Evolutionary conservation across 2,329 filamentous ascomycete genomes (phyloP).

Genomic region (Ophiostoma ulmi): DNA sequence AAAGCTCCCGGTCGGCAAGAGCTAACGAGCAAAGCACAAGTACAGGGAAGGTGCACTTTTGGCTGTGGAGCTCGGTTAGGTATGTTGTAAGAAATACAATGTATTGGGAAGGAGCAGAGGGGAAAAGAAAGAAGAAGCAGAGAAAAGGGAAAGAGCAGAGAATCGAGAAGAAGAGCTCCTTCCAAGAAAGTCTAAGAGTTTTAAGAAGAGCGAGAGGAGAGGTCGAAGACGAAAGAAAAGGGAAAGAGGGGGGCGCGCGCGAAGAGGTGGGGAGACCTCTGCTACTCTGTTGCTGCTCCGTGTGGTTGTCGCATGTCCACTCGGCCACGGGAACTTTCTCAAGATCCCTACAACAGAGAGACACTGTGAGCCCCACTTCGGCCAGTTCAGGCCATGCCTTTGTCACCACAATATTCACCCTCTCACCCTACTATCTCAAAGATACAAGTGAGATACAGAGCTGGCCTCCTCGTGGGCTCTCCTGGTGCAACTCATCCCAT

Average conservation of each 20-base stretch:
- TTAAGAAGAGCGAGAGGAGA: not conserved
- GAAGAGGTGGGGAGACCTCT: conserved; percentile 9
- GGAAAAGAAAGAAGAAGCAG: not conserved
- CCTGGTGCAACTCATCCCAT: not conserved
- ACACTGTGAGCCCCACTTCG: not conserved
- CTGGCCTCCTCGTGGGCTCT: not conserved
- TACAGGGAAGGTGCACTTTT: not conserved
- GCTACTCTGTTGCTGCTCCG: not conserved
- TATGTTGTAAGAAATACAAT: not conserved
- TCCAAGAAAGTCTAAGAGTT: too few species aligned
- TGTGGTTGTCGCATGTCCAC: conserved; percentile 6
- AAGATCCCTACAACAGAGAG: not conserved
- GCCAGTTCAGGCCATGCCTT: conserved; percentile 6
- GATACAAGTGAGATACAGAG: not conserved
- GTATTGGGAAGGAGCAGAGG: not conserved
- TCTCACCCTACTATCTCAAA: too few species aligned
- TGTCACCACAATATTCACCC: not conserved
- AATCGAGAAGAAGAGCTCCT: not conserved
- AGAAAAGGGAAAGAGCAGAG: not conserved
- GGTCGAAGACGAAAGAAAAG: conserved; percentile 3
- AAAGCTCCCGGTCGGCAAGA: not conserved
- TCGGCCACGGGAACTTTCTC: not conserved
- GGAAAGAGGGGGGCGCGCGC: conserved; percentile 12
- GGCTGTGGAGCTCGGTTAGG: not conserved
- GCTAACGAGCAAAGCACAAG: not conserved